Base-by-base conservation (phyloP, 768 basidiomycete genomes). In the Tulasnella calospora region DNA sequence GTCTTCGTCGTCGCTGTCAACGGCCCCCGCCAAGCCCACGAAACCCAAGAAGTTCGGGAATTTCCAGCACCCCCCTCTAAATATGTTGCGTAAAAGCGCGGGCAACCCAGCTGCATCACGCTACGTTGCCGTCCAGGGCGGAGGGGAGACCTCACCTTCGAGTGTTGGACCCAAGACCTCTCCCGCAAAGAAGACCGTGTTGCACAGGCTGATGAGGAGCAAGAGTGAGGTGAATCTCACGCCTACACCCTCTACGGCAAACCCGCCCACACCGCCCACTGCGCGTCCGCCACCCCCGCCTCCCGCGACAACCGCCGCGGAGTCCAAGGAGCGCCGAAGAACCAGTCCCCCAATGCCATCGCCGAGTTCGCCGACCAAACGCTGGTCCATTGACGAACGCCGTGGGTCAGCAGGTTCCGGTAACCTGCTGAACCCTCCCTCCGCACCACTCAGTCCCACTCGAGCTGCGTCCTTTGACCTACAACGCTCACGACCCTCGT, bases 311-410 rank as follows among this genome's bases (percentile, higher is more conserved):
- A 19, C 70, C n/a, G 15, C 35, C 12, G 38, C 36, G 36, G 38
- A 72, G 12, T 27, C 71, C 30, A 47, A 73, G 71, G 71, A 73
- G 15, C 71, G 71, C 35, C 38, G 61, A 67, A 27, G 61, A 67
- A 72, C 71, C 71, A 72, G 44, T 23, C 44, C 71, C 36, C 71
- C 71, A 2, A 23, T 72, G 6, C 36, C 36, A 17, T 57, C 75
- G 0, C 75, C 75, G 7, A 76, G 30, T 12, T 76, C 75, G 47
- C 75, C 75, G 33, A 76, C 75, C 30, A 76, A 38, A 41, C 75
- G 75, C 17, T 76, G 75, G 75, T 76, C 75, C 36, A 40, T 76
- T 23, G 75, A 76, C 36, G 75, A 76, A 30, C 51, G 61, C 9
- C 75, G 75, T 57, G 61, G 57, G 15, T 55, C 47, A 23, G 75